Evolutionary conservation across 768 basidiomycete species (phyloP).

Genomic region (Kwoniella sp.): DNA sequence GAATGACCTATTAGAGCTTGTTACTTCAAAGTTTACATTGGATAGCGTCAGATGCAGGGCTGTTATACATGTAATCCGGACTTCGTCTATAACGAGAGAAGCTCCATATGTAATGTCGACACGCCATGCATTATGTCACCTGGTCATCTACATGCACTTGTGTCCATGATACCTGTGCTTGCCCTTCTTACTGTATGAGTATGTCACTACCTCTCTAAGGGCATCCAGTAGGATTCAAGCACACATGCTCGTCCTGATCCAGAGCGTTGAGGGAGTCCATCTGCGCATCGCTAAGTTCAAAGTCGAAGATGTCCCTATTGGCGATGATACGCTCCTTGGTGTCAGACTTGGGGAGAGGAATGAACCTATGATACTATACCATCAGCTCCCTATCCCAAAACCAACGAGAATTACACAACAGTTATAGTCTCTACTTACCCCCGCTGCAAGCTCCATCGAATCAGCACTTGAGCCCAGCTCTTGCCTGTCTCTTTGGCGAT

Average conservation of each 20-base stretch:
- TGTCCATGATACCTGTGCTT: neutral
- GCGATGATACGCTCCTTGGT: conserved; percentile 52
- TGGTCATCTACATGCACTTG: neutral
- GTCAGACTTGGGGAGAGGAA: conserved; percentile 82
- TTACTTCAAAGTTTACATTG: too few relatives aligned
- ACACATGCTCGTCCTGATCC: conserved; percentile 62
- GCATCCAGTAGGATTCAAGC: conserved; percentile 41
- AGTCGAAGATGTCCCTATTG: conserved; percentile 75
- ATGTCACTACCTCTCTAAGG: conserved; percentile 11
- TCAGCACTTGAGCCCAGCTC: conserved; percentile 58
- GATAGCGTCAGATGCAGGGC: too few relatives aligned
- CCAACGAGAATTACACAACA: too few relatives aligned
- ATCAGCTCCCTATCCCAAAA: neutral
- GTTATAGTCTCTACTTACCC: too few relatives aligned
- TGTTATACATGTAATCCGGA: too few relatives aligned
- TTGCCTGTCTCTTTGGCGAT: conserved; percentile 54
- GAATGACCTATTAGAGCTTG: too few relatives aligned
- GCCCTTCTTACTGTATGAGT: neutral
- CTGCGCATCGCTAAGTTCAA: conserved; percentile 69
- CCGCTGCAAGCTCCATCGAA: conserved; percentile 60
- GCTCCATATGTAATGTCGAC: too few relatives aligned
- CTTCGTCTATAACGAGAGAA: too few relatives aligned
- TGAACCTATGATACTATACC: conserved; percentile 61
- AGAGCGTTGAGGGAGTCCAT: conserved; percentile 68
- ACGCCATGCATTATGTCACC: neutral